Conservation (phyloP, 768 basidiomycete species). For the Lactifluus subvellereus region DNA sequence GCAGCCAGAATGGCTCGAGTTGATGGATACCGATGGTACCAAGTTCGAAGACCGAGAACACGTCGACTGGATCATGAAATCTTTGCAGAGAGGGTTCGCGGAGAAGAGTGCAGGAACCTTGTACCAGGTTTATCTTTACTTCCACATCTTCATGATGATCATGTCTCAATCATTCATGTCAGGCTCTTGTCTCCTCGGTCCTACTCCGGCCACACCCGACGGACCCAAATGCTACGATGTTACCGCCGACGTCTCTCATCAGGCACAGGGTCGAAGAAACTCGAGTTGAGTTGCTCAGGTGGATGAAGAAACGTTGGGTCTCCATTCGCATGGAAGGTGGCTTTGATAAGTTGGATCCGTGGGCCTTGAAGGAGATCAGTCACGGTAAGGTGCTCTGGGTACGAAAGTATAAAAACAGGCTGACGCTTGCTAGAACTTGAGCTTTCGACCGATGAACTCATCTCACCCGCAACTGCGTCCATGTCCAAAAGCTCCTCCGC, state of each 20-base stretch:
- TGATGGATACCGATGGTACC: constrained; percentile 68
- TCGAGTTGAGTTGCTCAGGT: constrained; percentile 56
- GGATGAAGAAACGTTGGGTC: constrained; percentile 77
- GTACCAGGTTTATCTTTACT: constrained; percentile 59
- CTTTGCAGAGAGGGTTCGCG: constrained; percentile 53
- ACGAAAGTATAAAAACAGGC: neutral
- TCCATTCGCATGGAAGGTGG: constrained; percentile 69
- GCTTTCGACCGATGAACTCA: constrained; percentile 66
- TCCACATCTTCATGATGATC: neutral
- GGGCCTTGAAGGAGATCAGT: constrained; percentile 85
- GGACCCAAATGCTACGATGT: constrained; percentile 52
- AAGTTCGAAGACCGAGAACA: constrained; percentile 74
- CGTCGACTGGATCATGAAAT: constrained; percentile 69
- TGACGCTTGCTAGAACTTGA: constrained; percentile 57
- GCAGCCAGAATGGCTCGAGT: constrained; percentile 62
- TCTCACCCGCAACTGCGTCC: constrained; percentile 36
- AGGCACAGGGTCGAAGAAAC: constrained; percentile 71
- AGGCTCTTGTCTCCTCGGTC: constrained; percentile 70
- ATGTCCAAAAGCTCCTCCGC: constrained; percentile 22
- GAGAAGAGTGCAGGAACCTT: constrained; percentile 59
- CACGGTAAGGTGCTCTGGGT: constrained; percentile 49
- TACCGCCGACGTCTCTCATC: constrained; percentile 64
- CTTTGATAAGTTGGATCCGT: constrained; percentile 76
- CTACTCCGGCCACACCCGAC: constrained; percentile 62
- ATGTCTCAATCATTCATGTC: neutral